phyloP scores from a whole-genome alignment of 2,329 filamentous ascomycete genomes.

The Fusarium staphyleae region DNA sequence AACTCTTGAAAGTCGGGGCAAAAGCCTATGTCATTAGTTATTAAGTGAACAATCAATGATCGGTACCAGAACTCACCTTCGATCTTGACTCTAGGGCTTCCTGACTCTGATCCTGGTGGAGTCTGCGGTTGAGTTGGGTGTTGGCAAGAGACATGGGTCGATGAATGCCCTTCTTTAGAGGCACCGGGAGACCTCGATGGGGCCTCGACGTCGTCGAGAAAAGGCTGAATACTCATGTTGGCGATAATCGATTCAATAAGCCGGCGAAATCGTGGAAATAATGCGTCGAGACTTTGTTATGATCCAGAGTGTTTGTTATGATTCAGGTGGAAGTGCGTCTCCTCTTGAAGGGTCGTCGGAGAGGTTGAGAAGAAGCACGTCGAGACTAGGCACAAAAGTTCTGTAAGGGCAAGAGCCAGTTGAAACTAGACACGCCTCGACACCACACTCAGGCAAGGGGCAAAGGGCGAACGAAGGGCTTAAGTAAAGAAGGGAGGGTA shows the following conservation, averaged over 20 bases:
- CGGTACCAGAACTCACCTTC: slow-evolving; percentile 39
- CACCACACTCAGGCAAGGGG: slow-evolving; percentile 21
- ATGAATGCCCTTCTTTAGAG: slow-evolving; percentile 1
- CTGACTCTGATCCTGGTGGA: slow-evolving; percentile 42
- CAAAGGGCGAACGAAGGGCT: slow-evolving; percentile 36
- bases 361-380: slow-evolving; percentile 18
- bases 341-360: slow-evolving; percentile 37
- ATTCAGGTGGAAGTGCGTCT: slow-evolving; percentile 31
- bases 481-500: slow-evolving; percentile 40
- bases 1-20: slow-evolving; percentile 36
- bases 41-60: neutral
- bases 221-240: slow-evolving; percentile 35
- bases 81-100: slow-evolving; percentile 46
- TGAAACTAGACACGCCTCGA: slow-evolving; percentile 21
- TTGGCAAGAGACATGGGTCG: slow-evolving; percentile 8
- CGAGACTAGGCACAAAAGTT: slow-evolving; percentile 3
- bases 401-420: slow-evolving; percentile 22
- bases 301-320: slow-evolving; percentile 44
- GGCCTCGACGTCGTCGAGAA: slow-evolving; percentile 27
- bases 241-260: slow-evolving; percentile 11
- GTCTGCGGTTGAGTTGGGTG: slow-evolving; percentile 32
- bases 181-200: slow-evolving; percentile 7
- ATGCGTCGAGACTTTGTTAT: slow-evolving; percentile 27
- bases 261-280: slow-evolving; percentile 18
- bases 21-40: slow-evolving; percentile 28